These are phyloP conservation scores for Phylloporus sp. DNA, from an alignment of 768 basidiomycete genomes.

Conservation along the genomic window DNA sequence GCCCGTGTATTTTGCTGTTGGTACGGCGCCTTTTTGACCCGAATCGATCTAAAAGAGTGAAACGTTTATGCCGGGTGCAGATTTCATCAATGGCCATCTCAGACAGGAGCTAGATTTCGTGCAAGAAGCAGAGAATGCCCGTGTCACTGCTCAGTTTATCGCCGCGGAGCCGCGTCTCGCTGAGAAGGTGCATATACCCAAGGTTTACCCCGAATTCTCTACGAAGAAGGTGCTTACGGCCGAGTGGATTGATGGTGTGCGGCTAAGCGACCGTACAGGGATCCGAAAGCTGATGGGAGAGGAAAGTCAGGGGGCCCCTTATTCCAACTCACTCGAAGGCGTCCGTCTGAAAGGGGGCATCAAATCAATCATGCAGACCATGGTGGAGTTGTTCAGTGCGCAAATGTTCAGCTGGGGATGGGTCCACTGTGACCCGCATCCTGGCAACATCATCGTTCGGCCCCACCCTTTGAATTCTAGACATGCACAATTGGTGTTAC, in stretches of 20 bases:
- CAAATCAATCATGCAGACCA: slow-evolving; percentile 71
- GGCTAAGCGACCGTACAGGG: slow-evolving; percentile 60
- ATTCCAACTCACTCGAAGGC: slow-evolving; percentile 9
- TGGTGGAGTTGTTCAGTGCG: slow-evolving; percentile 83
- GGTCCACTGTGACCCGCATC: slow-evolving; percentile 77
- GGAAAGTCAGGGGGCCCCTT: slow-evolving; percentile 13
- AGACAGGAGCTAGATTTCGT: slow-evolving; percentile 80
- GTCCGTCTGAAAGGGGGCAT: slow-evolving; percentile 56
- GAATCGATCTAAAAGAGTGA: neutral
- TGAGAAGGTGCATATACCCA: slow-evolving; percentile 74
- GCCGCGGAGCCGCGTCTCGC: slow-evolving; percentile 65
- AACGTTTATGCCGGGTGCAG: slow-evolving; percentile 30
- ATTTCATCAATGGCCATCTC: slow-evolving; percentile 78
- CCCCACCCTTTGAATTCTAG: slow-evolving; percentile 30
- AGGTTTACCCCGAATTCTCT: slow-evolving; percentile 65
- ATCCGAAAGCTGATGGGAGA: slow-evolving; percentile 60
- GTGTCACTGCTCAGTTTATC: slow-evolving; percentile 63
- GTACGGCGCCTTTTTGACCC: slow-evolving; percentile 35
- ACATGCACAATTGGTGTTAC: slow-evolving; percentile 66
- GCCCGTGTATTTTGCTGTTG: slow-evolving; percentile 77
- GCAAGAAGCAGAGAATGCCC: slow-evolving; percentile 75
- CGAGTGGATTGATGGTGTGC: slow-evolving; percentile 81
- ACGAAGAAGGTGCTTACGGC: slow-evolving; percentile 79
- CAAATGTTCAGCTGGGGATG: slow-evolving; percentile 93
- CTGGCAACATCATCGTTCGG: slow-evolving; percentile 75